A percentile compares a stretch with the other conserved stretches of the same genome.
phyloP scores from a whole-genome alignment of 164 flowering plant species.

The Taxillus chinensis region DNA sequence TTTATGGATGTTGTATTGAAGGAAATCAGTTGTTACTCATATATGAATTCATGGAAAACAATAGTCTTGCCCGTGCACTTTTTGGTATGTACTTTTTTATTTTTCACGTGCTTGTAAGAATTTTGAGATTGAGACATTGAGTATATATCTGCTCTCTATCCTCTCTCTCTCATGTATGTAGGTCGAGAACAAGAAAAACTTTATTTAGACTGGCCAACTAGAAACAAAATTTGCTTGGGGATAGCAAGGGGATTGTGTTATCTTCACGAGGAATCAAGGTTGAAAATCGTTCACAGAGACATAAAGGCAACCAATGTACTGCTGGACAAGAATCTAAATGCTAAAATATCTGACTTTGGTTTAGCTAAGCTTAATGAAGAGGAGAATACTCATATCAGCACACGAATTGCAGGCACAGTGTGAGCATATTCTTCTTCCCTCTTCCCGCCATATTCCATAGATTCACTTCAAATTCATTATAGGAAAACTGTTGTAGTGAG shows the following conservation, averaged over 20 bases:
- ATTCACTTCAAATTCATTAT: too few relatives aligned
- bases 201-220: constrained; percentile 48
- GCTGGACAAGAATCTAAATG: constrained; percentile 41
- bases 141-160: too few relatives aligned
- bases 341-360: constrained; percentile 69
- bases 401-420: constrained; percentile 69
- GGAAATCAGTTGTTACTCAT: constrained; percentile 41
- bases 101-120: too few relatives aligned
- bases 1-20: constrained; percentile 48
- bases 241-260: constrained; percentile 55
- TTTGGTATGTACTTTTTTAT: constrained; percentile 25
- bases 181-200: constrained; percentile 28
- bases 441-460: too few relatives aligned
- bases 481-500: not conserved
- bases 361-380: constrained; percentile 64
- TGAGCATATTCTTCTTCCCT: constrained; percentile 12
- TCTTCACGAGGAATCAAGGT: constrained; percentile 60
- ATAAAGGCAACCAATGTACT: constrained; percentile 56
- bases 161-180: not conserved
- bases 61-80: constrained; percentile 42
- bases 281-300: constrained; percentile 66
- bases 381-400: constrained; percentile 55
- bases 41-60: constrained; percentile 55
- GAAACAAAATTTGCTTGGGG: constrained; percentile 46
- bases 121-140: not conserved